Percentiles rank a stretch among this genome's conserved stretches.
Evolutionary conservation across 192 early-diverging fungal species (phyloP).

Genomic region (Mortierella claussenii): DNA sequence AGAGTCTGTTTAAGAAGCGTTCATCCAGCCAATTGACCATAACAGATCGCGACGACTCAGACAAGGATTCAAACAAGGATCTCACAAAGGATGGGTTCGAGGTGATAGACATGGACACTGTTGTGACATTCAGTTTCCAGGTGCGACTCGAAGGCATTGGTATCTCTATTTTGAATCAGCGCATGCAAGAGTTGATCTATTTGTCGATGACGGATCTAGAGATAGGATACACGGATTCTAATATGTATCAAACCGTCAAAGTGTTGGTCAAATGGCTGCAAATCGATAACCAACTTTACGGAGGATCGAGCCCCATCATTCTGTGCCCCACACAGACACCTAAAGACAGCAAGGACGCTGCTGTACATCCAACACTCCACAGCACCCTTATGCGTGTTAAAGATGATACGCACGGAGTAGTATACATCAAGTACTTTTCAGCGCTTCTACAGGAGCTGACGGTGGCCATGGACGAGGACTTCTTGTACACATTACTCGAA

Average conservation of each 20-base stretch:
- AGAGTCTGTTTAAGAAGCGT: slow-evolving; percentile 69
- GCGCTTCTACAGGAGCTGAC: slow-evolving; percentile 93
- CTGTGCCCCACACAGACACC: slow-evolving; percentile 91
- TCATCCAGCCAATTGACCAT: slow-evolving; percentile 33
- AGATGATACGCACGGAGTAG: slow-evolving; percentile 93
- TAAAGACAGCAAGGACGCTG: slow-evolving; percentile 70
- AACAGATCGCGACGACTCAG: slow-evolving; percentile 19
- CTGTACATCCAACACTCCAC: slow-evolving; percentile 70
- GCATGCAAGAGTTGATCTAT: slow-evolving; percentile 89
- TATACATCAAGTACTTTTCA: slow-evolving; percentile 95
- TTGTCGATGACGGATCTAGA: slow-evolving; percentile 80
- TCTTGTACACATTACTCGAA: slow-evolving; percentile 86
- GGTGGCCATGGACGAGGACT: slow-evolving; percentile 94
- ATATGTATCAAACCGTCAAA: slow-evolving; percentile 79
- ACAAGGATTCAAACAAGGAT: slow-evolving; percentile 19
- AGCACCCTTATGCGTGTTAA: slow-evolving; percentile 87
- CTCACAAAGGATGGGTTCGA: slow-evolving; percentile 59
- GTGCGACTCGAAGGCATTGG: slow-evolving; percentile 90
- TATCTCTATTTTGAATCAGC: slow-evolving; percentile 85
- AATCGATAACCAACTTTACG: slow-evolving; percentile 96
- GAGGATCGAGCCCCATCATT: slow-evolving; percentile 89
- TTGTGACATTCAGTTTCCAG: slow-evolving; percentile 69
- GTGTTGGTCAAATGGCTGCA: slow-evolving; percentile 90
- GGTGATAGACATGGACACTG: slow-evolving; percentile 60
- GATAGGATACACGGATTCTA: slow-evolving; percentile 83